Evolutionary conservation across 208 protist genomes (phyloP), one percentile per base, ranked within the genome.

Genomic region (Herpetomonas tarakana): DNA sequence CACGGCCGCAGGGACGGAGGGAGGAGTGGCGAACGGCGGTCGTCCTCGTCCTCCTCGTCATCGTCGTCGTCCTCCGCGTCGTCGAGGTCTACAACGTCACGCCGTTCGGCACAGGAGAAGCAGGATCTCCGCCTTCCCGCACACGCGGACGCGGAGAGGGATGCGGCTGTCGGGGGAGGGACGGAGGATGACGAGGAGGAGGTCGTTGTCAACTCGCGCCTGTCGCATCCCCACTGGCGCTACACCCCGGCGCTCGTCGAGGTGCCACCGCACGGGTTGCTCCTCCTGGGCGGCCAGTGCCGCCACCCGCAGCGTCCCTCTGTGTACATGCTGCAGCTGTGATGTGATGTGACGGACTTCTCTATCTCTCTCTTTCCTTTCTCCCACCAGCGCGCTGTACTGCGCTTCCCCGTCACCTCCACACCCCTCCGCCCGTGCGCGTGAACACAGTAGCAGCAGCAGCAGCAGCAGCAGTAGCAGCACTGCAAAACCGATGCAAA

Each of bases 251-350:
- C 78, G 2, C 61, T 61, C 12, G 71, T 80, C 27, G 70, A 68
- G 39, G 61, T 53, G 21, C 65, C 66, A n/a, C 28, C 25, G 6
- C 46, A 61, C 2, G 80, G 80, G 14, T 46, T 91, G 47, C 52
- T 91, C 30, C 52, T 91, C 1, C 53, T 91, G 3, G 84, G 71
- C 7, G 84, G 80, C 12, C 78, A 91, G 55, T 91, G 84, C 29
- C 76, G 84, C 19, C 84, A 91, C 39, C 75, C 84, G 27, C 78
- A 86, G 30, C 62, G 59, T 47, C 61, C 56, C 41, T 63, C 63
- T 47, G 69, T 18, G 44, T 85, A 73, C 45, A 52, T 26, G 58
- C 68, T 56, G 38, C 19, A 44, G 52, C 28, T 65, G 3, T 19
- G 29, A 45, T n/a, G 52, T 31, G 22, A 26, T 12, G 30, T 39